A percentile compares a stretch with the other conserved stretches of the same genome.
Evolutionary conservation across 805 yeast species (phyloP).

Genomic region (Schwanniomyces sp.): DNA sequence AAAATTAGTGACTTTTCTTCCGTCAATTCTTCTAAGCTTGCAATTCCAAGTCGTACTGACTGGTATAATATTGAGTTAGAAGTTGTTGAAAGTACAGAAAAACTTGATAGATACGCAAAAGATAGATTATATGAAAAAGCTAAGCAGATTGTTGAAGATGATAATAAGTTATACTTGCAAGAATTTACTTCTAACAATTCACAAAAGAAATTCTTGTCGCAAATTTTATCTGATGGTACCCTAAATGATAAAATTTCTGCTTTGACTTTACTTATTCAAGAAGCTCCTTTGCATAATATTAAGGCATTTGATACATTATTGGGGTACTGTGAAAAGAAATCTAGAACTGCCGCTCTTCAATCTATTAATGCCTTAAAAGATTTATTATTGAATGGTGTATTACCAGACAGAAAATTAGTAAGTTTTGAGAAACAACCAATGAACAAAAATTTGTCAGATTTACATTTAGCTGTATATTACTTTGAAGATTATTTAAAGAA

Average conservation of each 20-base stretch:
- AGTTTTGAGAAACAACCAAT: slow-evolving; percentile 77
- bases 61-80: slow-evolving; percentile 68
- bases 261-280: slow-evolving; percentile 86
- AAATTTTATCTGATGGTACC: slow-evolving; percentile 89
- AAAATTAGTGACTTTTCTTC: slow-evolving; percentile 42
- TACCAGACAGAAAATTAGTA: slow-evolving; percentile 81
- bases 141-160: slow-evolving; percentile 60
- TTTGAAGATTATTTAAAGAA: slow-evolving; percentile 89
- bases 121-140: slow-evolving; percentile 67
- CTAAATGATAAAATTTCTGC: slow-evolving; percentile 94
- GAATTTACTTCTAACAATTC: slow-evolving; percentile 76
- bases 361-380: slow-evolving; percentile 89
- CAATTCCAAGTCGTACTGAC: slow-evolving; percentile 61
- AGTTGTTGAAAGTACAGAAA: slow-evolving; percentile 26
- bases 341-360: slow-evolving; percentile 89
- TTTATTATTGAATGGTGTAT: slow-evolving; percentile 76
- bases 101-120: slow-evolving; percentile 53
- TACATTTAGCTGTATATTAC: slow-evolving; percentile 68
- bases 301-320: slow-evolving; percentile 80
- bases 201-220: slow-evolving; percentile 84
- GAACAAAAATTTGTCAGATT: slow-evolving; percentile 35
- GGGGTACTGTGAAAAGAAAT: slow-evolving; percentile 82
- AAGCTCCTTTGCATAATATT: slow-evolving; percentile 87
- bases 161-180: slow-evolving; percentile 67
- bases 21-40: slow-evolving; percentile 55